phyloP scores from a whole-genome alignment of 2,329 filamentous ascomycete species.

The Chaetomiaceae sp. region DNA sequence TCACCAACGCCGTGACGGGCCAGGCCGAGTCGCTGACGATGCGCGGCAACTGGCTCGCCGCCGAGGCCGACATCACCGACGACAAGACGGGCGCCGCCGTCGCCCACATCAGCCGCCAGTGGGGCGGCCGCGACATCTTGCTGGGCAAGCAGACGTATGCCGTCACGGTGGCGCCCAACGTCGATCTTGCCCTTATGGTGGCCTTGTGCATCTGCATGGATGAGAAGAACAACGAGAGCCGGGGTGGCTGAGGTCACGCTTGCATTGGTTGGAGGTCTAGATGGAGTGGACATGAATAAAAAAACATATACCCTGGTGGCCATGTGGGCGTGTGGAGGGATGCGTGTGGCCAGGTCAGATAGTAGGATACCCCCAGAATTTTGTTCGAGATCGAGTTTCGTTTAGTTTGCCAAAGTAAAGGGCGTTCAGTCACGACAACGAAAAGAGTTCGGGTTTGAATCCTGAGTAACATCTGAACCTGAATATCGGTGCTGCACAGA shows the following conservation, averaged over 20 bases:
- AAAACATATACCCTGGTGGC: too few relatives aligned
- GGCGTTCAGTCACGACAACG: too few relatives aligned
- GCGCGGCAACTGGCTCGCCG: constrained; percentile 57
- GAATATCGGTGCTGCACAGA: too few relatives aligned
- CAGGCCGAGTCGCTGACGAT: constrained; percentile 43
- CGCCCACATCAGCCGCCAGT: constrained; percentile 52
- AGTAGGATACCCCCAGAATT: too few relatives aligned
- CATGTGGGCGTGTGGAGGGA: too few relatives aligned
- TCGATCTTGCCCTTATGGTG: constrained; percentile 59
- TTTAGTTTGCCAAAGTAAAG: too few relatives aligned
- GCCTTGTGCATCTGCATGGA: constrained; percentile 64
- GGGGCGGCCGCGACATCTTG: constrained; percentile 52
- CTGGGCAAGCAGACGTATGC: constrained; percentile 60
- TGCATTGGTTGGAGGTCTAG: too few relatives aligned
- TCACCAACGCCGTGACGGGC: constrained; percentile 42
- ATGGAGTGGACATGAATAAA: too few relatives aligned
- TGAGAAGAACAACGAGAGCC: constrained; percentile 52
- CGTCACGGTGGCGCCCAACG: constrained; percentile 55
- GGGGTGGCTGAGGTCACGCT: background rate
- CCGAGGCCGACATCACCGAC: constrained; percentile 51
- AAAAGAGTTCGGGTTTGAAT: too few relatives aligned
- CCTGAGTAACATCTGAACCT: too few relatives aligned
- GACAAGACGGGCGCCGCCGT: constrained; percentile 44
- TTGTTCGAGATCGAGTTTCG: too few relatives aligned
- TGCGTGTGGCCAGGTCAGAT: too few relatives aligned